Evolutionary conservation across 345 rosid species (phyloP).

Genomic region (Dimocarpus longan): DNA sequence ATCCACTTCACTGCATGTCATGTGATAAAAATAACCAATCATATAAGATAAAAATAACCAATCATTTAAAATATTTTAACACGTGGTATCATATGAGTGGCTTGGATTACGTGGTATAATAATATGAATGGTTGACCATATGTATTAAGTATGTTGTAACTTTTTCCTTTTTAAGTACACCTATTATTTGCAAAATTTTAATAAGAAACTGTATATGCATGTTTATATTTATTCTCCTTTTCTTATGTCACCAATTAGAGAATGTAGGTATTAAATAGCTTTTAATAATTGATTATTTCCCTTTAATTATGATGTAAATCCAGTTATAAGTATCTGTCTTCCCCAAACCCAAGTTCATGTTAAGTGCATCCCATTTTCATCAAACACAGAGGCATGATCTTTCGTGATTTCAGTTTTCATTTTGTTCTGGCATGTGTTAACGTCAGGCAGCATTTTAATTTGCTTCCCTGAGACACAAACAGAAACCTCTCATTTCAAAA

Average conservation of each 20-base stretch:
- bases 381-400: background rate
- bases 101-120: background rate
- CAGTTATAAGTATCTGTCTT: background rate
- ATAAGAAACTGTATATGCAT: too few relatives aligned
- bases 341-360: background rate
- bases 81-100: background rate
- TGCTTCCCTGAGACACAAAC: background rate
- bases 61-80: too few relatives aligned
- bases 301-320: background rate
- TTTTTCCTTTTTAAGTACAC: too few relatives aligned
- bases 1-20: background rate
- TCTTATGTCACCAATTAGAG: background rate
- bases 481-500: conserved; percentile 5
- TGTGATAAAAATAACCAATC: background rate
- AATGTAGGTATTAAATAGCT: background rate
- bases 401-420: background rate
- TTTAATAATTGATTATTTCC: background rate
- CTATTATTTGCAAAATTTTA: too few relatives aligned
- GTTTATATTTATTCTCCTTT: background rate
- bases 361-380: background rate
- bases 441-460: background rate
- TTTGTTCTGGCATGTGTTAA: background rate
- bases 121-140: background rate
- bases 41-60: background rate
- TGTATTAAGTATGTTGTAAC: too few relatives aligned